Evolutionary conservation across 163 green algal species (phyloP), one percentile per base, ranked within the genome.

Genomic region (Chlorella variabilis): DNA sequence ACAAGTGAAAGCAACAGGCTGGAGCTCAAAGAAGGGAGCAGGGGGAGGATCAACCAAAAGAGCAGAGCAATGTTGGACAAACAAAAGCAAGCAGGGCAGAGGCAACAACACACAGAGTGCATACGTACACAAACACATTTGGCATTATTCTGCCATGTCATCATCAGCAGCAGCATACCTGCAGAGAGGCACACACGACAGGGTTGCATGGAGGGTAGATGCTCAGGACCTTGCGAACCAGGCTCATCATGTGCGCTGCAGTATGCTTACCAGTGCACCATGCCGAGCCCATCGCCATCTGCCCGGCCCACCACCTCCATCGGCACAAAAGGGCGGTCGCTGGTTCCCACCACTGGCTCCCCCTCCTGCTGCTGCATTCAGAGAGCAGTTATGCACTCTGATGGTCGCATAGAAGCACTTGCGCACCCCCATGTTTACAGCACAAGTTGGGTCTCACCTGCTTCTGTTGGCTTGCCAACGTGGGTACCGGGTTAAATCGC

Each of bases 221-320:
- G n/a, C n/a, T n/a, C n/a, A n/a, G n/a, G n/a, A n/a, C n/a, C n/a
- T n/a, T n/a, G n/a, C n/a, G n/a, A n/a, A n/a, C n/a, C n/a, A n/a
- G n/a, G n/a, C n/a, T n/a, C n/a, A n/a, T n/a, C n/a, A n/a, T n/a
- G n/a, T n/a, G n/a, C n/a, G n/a, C n/a, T n/a, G n/a, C n/a, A n/a
- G n/a, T n/a, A n/a, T n/a, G n/a, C 71, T 49, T 45, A 86, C 95
- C 95, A 98, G 33, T 80, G 82, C 8, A 93, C 81, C 49, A 96
- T 83, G n/a, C 95, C 95, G 48, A 98, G 87, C 1, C 95, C 95
- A 51, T 97, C 92, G 1, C 85, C 81, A 1, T 91, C 92, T 11
- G 96, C 91, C 27, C 94, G 88, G 1, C 84, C 95, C 34, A 94
- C 38, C 15, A 98, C 87, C 51, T 91, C 82, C 94, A 97, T 93